Conservation (phyloP, 768 basidiomycete species). For the Auriscalpium orientale region DNA sequence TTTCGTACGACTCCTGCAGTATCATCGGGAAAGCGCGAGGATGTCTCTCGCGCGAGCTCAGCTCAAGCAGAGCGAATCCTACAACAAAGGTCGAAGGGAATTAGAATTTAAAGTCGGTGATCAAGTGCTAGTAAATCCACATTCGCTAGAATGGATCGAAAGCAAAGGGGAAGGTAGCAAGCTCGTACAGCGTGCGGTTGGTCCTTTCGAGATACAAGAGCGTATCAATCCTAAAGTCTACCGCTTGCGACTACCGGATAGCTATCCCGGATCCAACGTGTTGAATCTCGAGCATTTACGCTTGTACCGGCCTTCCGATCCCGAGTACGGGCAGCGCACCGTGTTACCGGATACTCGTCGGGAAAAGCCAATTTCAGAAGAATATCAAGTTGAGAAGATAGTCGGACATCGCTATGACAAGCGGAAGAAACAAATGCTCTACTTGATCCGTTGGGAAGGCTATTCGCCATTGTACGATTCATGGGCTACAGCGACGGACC, state of each 20-base stretch:
- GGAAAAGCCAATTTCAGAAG: neutral
- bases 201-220: constrained; percentile 19
- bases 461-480: constrained; percentile 10
- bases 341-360: neutral
- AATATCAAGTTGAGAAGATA: constrained; percentile 6
- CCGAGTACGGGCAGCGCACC: constrained; percentile 4
- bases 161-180: constrained; percentile 17
- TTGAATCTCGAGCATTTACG: constrained; percentile 19
- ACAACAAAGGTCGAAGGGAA: constrained; percentile 12
- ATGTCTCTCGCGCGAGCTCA: constrained; percentile 11
- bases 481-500: constrained; percentile 2
- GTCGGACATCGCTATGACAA: neutral
- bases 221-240: constrained; percentile 18
- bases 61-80: constrained; percentile 3
- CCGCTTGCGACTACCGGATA: constrained; percentile 10
- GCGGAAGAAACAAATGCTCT: neutral
- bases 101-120: constrained; percentile 17
- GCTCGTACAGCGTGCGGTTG: constrained; percentile 12
- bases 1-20: neutral
- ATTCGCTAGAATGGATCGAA: constrained; percentile 12
- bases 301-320: constrained; percentile 15
- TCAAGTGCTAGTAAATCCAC: constrained; percentile 16
- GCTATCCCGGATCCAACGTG: constrained; percentile 17
- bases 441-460: constrained; percentile 11
- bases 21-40: constrained; percentile 3